Evolutionary conservation across 306 rosid genomes (phyloP).

Genomic region (Mucuna pruriens): DNA sequence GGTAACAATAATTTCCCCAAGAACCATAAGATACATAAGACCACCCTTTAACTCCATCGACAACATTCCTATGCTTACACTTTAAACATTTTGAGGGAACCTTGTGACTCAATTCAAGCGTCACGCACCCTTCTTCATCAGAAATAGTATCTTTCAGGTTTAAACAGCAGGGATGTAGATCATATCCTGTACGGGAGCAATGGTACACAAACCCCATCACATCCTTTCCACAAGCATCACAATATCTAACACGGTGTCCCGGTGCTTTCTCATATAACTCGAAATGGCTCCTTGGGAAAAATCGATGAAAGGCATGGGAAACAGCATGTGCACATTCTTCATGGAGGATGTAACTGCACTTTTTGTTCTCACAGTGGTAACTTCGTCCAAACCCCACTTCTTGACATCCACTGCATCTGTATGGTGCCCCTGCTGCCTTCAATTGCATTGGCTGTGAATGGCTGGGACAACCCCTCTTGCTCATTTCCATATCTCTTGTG

Average conservation of each 20-base stretch:
- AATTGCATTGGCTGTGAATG: conserved; percentile 38
- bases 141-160: conserved; percentile 31
- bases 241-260: not conserved
- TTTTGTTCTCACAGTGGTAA: conserved; percentile 31
- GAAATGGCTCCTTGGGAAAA: conserved; percentile 23
- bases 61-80: conserved; percentile 41
- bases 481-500: conserved; percentile 2
- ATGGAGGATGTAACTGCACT: conserved; percentile 49
- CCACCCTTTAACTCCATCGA: conserved; percentile 43
- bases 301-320: conserved; percentile 26
- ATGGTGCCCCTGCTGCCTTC: conserved; percentile 42
- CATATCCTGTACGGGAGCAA: conserved; percentile 30
- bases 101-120: conserved; percentile 20
- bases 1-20: conserved; percentile 38
- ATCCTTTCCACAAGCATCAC: conserved; percentile 62
- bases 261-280: conserved; percentile 23
- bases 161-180: conserved; percentile 55
- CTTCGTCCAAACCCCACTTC: conserved; percentile 50
- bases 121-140: conserved; percentile 19
- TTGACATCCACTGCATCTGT: conserved; percentile 49
- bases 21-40: conserved; percentile 38
- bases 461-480: conserved; percentile 32
- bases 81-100: conserved; percentile 39
- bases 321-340: conserved; percentile 40
- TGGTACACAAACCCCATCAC: conserved; percentile 52